Evolutionary conservation across 495 filamentous ascomycete species (phyloP).

Genomic region (Peziza echinospora): DNA sequence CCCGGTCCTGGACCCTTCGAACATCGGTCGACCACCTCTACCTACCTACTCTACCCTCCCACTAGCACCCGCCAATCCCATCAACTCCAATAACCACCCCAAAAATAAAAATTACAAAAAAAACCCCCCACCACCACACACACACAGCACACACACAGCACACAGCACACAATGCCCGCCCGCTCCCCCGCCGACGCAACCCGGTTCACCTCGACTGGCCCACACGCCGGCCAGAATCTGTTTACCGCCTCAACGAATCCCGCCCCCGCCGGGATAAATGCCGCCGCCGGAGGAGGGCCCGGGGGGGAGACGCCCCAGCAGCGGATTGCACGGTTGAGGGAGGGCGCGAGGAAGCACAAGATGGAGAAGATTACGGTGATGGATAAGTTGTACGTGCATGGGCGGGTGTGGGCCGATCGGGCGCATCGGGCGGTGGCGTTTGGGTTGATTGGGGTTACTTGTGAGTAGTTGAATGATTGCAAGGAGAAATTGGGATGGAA

Average conservation of each 20-base stretch:
- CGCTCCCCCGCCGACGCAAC: constrained; percentile 86
- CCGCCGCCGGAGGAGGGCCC: constrained; percentile 19
- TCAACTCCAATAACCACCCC: too few relatives aligned
- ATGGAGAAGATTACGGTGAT: constrained; percentile 27
- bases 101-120: too few relatives aligned
- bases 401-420: constrained; percentile 55
- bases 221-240: constrained; percentile 39
- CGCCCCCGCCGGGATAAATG: not conserved
- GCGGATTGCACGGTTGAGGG: constrained; percentile 69
- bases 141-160: too few relatives aligned
- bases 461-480: constrained; percentile 29
- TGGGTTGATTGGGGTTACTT: constrained; percentile 53
- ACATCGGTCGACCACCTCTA: too few relatives aligned
- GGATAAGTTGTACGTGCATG: constrained; percentile 45
- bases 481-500: not conserved
- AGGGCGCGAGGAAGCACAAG: constrained; percentile 49
- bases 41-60: too few relatives aligned
- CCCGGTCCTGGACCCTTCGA: too few relatives aligned
- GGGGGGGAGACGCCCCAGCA: constrained; percentile 59
- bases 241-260: not conserved
- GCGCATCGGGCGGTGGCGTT: constrained; percentile 61
- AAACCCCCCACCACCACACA: too few relatives aligned
- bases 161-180: constrained; percentile 26
- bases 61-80: too few relatives aligned
- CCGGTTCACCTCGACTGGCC: constrained; percentile 80